Conservation (phyloP, 106 monocot species). For the Xerophyta viscosa region DNA sequence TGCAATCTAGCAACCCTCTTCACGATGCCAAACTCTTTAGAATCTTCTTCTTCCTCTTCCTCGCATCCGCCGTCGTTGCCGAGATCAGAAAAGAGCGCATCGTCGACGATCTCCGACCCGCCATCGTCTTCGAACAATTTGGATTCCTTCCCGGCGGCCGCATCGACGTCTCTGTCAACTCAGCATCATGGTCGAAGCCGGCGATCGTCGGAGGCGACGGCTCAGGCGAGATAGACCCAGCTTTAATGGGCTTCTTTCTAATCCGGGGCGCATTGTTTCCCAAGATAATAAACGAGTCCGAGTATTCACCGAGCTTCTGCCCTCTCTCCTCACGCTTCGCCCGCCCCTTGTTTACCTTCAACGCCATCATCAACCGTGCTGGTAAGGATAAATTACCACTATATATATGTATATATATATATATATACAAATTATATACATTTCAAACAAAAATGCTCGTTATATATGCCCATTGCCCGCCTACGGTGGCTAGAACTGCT, state of each 20-base stretch:
- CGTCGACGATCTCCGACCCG: conserved; percentile 14
- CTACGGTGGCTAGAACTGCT: too few relatives aligned
- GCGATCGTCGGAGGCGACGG: background rate
- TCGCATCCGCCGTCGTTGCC: conserved; percentile 8
- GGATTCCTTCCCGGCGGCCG: conserved; percentile 27
- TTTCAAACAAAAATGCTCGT: too few relatives aligned
- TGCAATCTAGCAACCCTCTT: too few relatives aligned
- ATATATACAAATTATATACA: too few relatives aligned
- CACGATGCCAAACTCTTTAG: too few relatives aligned
- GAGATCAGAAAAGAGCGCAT: conserved; percentile 34
- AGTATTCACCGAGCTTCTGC: conserved; percentile 17
- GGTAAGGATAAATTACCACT: too few relatives aligned
- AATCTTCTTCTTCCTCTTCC: background rate
- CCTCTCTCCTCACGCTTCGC: conserved; percentile 21
- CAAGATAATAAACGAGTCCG: conserved; percentile 18
- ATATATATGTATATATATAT: too few relatives aligned
- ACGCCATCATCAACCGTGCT: background rate
- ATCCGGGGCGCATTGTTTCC: conserved; percentile 7
- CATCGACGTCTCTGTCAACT: conserved; percentile 14
- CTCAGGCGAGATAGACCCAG: conserved; percentile 3
- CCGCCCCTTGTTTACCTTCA: conserved; percentile 11
- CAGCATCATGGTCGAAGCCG: conserved; percentile 11
- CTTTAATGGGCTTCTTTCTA: conserved; percentile 33
- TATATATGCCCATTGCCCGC: too few relatives aligned
- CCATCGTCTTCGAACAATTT: conserved; percentile 53